Conservation (phyloP, 306 rosid species). For the Fragaria iinumae region DNA sequence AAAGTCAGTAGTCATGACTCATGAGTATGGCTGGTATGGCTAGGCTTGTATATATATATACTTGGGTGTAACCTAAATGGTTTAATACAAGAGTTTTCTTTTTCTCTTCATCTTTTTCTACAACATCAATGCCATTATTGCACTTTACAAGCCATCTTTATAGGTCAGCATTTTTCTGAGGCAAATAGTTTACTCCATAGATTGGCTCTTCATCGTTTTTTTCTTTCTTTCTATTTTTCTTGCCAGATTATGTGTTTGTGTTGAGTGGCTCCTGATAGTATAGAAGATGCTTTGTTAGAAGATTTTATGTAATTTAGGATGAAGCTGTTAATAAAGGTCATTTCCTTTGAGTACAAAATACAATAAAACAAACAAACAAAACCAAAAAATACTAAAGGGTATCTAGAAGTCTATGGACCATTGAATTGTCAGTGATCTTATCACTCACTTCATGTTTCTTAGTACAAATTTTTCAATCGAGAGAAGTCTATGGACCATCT, state of each 20-base stretch:
- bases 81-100: too few relatives aligned
- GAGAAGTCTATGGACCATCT: not conserved
- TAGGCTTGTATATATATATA: too few relatives aligned
- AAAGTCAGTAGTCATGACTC: too few relatives aligned
- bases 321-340: not conserved
- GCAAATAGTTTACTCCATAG: not conserved
- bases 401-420: not conserved
- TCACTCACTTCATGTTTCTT: not conserved
- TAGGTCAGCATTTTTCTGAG: conserved; percentile 4
- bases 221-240: not conserved
- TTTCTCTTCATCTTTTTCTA: too few relatives aligned
- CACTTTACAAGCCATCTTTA: not conserved
- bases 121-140: not conserved
- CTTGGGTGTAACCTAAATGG: too few relatives aligned
- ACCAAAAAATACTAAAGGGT: not conserved
- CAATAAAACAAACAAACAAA: not conserved
- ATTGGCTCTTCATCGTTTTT: not conserved
- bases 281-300: not conserved
- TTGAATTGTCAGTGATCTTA: not conserved
- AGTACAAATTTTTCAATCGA: not conserved
- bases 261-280: not conserved
- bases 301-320: not conserved
- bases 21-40: too few relatives aligned
- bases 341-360: not conserved
- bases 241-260: not conserved